A percentile compares a stretch with the other conserved stretches of the same genome.
Evolutionary conservation across 139 green algal species (phyloP).

Genomic region (Chlorella vulgaris): DNA sequence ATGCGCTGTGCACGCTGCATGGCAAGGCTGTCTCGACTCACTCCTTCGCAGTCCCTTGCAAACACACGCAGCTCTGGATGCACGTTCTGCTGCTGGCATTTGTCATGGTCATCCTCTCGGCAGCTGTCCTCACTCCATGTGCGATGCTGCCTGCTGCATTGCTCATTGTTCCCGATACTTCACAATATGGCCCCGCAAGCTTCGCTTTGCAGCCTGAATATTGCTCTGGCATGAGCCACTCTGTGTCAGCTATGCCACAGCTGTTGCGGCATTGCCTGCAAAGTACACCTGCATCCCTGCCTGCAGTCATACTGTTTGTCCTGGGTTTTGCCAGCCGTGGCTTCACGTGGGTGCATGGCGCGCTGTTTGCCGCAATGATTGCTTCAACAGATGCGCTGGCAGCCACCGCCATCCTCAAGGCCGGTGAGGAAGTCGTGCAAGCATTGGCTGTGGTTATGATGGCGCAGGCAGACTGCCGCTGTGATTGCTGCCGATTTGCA

Average conservation of each 20-base stretch:
- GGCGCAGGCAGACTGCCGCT: conserved; percentile 57
- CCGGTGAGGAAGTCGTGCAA: too few relatives aligned
- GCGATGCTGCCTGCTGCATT: background rate
- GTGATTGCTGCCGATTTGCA: background rate
- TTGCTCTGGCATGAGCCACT: too few relatives aligned
- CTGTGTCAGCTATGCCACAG: too few relatives aligned
- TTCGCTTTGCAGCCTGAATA: too few relatives aligned
- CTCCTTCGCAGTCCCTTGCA: too few relatives aligned
- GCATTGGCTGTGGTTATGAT: too few relatives aligned
- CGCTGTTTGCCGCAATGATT: conserved; percentile 77
- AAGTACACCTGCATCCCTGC: background rate
- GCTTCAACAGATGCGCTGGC: conserved; percentile 82
- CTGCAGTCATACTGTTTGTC: conserved; percentile 74
- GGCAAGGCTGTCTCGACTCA: background rate
- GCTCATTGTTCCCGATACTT: background rate
- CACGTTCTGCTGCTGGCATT: conserved; percentile 79
- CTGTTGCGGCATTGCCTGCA: background rate
- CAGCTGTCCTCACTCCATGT: conserved; percentile 65
- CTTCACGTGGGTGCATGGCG: conserved; percentile 76
- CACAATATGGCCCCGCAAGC: background rate
- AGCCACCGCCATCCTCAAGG: conserved; percentile 74
- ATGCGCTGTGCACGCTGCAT: background rate
- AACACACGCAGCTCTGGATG: conserved; percentile 37
- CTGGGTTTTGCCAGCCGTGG: conserved; percentile 59
- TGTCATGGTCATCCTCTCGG: conserved; percentile 64